Evolutionary conservation across 2,329 filamentous ascomycete species (phyloP).

Genomic region (Cordyceps pruinosa): DNA sequence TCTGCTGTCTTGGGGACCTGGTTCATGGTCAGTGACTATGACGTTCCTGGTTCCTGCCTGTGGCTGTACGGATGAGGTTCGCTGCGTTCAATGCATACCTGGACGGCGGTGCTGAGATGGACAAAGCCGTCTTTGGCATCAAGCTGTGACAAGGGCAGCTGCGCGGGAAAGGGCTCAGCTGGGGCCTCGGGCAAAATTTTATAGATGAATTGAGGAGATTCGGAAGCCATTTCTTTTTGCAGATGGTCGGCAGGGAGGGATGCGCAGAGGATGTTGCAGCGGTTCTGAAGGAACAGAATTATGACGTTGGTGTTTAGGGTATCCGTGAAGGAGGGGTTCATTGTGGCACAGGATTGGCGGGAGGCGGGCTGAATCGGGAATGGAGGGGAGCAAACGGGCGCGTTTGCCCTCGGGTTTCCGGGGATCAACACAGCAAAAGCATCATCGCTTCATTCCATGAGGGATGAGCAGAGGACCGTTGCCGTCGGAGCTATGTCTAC

Average conservation of each 20-base stretch:
- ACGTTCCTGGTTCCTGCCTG: too few relatives aligned
- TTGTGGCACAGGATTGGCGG: not conserved
- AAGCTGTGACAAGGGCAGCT: constrained; percentile 51
- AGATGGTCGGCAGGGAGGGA: not conserved
- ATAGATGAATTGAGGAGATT: constrained; percentile 43
- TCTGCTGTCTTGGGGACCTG: constrained; percentile 39
- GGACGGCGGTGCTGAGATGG: constrained; percentile 50
- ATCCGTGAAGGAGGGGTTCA: not conserved
- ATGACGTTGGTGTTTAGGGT: constrained; percentile 8
- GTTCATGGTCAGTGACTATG: not conserved
- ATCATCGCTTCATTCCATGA: not conserved
- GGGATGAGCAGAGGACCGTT: constrained; percentile 52
- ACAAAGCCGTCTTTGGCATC: constrained; percentile 55
- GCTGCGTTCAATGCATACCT: constrained; percentile 32
- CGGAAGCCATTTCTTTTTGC: constrained; percentile 21
- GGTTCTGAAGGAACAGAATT: not conserved
- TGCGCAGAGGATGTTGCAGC: not conserved
- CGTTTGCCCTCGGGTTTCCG: too few relatives aligned
- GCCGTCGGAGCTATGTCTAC: constrained; percentile 58
- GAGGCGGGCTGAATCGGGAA: too few relatives aligned
- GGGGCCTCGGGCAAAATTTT: constrained; percentile 52
- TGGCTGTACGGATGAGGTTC: not conserved
- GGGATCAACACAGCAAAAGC: too few relatives aligned
- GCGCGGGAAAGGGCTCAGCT: constrained; percentile 43
- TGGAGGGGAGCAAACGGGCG: too few relatives aligned